A percentile compares a stretch with the other conserved stretches of the same genome.
Conservation (phyloP, 2,329 filamentous ascomycete species). For the Aspergillus sclerotialis region DNA sequence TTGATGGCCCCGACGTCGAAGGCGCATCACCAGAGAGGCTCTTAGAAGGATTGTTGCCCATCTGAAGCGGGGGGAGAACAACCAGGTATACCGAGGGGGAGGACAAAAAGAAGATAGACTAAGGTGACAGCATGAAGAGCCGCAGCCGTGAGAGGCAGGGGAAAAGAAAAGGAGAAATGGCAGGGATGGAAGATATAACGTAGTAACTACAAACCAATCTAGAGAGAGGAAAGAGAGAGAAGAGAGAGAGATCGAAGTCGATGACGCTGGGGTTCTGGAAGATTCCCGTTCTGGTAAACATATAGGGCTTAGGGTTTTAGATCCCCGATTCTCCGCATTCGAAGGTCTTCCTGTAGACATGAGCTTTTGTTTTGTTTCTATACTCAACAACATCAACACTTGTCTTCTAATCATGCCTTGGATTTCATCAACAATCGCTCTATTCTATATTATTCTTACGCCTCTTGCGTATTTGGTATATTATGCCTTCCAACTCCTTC, state of each 20-base stretch:
- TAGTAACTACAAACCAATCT: slow-evolving; percentile 3
- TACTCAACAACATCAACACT: neutral
- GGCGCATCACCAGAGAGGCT: slow-evolving; percentile 26
- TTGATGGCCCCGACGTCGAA: slow-evolving; percentile 17
- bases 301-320: neutral
- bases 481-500: slow-evolving; percentile 21
- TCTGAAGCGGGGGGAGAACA: slow-evolving; percentile 20
- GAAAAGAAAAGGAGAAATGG: slow-evolving; percentile 1
- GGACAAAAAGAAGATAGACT: slow-evolving; percentile 8
- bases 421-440: slow-evolving; percentile 6
- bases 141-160: slow-evolving; percentile 10
- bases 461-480: slow-evolving; percentile 11
- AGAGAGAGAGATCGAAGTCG: neutral
- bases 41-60: slow-evolving; percentile 46
- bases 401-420: slow-evolving; percentile 5
- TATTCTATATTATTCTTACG: slow-evolving; percentile 6
- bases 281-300: neutral
- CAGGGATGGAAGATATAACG: slow-evolving; percentile 6
- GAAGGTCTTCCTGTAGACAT: neutral
- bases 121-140: slow-evolving; percentile 17
- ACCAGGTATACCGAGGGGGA: slow-evolving; percentile 4
- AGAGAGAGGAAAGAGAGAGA: slow-evolving; percentile 1
- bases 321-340: neutral
- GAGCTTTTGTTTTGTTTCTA: neutral
- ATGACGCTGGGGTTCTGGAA: neutral